Evolutionary conservation across 768 basidiomycete species (phyloP), one percentile per base, ranked within the genome.

Genomic region (Amanita pallidorosea): DNA sequence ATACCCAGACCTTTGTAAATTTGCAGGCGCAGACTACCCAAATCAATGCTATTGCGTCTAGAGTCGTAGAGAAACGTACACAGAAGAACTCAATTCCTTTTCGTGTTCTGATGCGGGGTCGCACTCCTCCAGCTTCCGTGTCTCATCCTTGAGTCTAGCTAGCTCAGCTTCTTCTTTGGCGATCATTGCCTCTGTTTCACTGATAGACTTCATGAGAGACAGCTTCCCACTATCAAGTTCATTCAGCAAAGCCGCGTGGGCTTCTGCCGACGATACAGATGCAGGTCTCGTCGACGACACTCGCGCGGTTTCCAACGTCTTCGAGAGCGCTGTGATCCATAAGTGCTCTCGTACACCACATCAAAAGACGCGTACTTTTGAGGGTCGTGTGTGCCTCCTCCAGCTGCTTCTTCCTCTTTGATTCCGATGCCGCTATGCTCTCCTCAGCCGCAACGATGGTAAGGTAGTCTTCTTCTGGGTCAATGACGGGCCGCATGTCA

Each of bases 381-480:
- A 89, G 63, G 54, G 76, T 80, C 0, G 72, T 63, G 54, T 84
- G 81, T 2, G 79, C 74, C 42, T 84, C 79, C 43, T 88, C 86
- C 0, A 84, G 63, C 41, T 85, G 84, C 57, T 79, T 82, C 65
- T 77, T 83, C 45, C 80, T 68, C 49, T 65, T 70, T 6, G 73
- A 67, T 53, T 83, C 77, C 8, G 77, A 77, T 6, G 71, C 57
- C 12, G 74, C 74, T 60, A 87, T 80, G 55, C 75, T 80, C 53
- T 88, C 80, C 57, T 89, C 85, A 7, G 85, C 81, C 6, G 75
- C 78, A 13, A 81, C 79, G 45, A 90, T 85, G 11, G 83, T 82
- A 52, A 83, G 66, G 60, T 80, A 88, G 63, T 90, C 88, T 48
- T 88, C 85, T 38, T 84, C 81, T 9, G 85, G 84, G 58, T 86